These are phyloP conservation scores for Echeveria elegans DNA, from an alignment of 164 flowering plant genomes.

Conservation along the genomic window DNA sequence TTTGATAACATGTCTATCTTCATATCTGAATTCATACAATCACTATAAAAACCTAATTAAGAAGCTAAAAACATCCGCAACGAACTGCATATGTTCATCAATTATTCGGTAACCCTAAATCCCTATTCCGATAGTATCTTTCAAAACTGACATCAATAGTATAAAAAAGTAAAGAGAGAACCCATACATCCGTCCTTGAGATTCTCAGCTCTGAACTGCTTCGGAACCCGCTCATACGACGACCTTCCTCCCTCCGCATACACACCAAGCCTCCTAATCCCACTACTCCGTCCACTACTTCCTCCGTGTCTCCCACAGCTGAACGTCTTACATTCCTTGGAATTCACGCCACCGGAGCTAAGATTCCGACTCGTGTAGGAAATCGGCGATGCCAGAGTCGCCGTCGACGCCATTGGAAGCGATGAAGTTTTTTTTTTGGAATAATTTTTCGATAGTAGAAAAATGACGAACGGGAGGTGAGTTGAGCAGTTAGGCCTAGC, in stretches of 20 bases:
- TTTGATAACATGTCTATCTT: no score
- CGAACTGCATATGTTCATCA: no score
- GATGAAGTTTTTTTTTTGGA: background rate
- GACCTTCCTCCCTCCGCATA: conserved; percentile 5
- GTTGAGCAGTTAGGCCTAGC: background rate
- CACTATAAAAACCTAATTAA: no score
- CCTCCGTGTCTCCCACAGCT: background rate
- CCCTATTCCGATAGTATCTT: background rate
- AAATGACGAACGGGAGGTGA: background rate
- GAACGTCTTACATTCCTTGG: conserved; percentile 17
- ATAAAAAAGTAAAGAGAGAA: background rate
- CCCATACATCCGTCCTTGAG: conserved; percentile 71
- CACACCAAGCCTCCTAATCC: background rate
- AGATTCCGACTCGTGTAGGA: conserved; percentile 13
- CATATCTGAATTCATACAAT: no score
- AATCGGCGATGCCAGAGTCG: conserved; percentile 32
- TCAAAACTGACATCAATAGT: background rate
- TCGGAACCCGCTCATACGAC: conserved; percentile 51
- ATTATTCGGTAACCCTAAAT: background rate
- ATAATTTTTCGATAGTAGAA: background rate
- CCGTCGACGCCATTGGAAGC: conserved; percentile 22
- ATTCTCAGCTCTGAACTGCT: conserved; percentile 69
- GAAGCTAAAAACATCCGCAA: no score
- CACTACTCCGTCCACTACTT: background rate
- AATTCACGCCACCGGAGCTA: conserved; percentile 12